Conservation (phyloP, 108 stramenopile species). For the Nannochloropsis oceanica region DNA sequence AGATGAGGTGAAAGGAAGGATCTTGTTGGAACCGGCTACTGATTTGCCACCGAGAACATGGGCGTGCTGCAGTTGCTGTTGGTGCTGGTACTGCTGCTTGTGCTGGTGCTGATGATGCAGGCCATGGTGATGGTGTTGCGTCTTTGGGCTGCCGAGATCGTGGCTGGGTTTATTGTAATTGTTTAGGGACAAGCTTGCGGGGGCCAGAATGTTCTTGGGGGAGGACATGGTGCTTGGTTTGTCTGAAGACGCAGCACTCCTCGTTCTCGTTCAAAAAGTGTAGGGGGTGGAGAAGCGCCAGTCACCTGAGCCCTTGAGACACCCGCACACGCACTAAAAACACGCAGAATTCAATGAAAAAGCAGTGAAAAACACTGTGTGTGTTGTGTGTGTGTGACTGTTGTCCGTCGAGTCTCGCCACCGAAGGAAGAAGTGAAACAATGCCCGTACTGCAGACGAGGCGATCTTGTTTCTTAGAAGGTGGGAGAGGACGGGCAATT, state of each 20-base stretch:
- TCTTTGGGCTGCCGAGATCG: no score
- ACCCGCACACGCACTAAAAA: not conserved
- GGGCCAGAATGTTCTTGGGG: not conserved
- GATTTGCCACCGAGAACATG: not conserved
- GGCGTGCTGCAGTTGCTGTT: not conserved
- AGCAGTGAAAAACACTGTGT: not conserved
- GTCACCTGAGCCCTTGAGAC: not conserved
- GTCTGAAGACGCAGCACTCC: not conserved
- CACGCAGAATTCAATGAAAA: not conserved
- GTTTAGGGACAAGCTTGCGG: not conserved
- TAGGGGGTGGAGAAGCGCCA: not conserved
- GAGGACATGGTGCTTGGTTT: not conserved
- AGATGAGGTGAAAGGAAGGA: no score
- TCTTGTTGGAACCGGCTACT: no score
- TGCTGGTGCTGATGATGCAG: not conserved
- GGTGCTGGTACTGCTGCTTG: not conserved
- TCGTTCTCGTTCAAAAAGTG: not conserved
- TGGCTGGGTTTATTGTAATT: no score
- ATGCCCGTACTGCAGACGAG: not conserved
- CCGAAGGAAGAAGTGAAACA: not conserved
- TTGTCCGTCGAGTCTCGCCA: not conserved
- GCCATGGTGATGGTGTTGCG: not conserved
- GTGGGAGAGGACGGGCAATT: not conserved
- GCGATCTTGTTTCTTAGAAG: not conserved
- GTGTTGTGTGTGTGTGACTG: not conserved